A percentile compares a stretch with the other conserved stretches of the same genome.
Evolutionary conservation across 1,284 basidiomycete genomes (phyloP).

Genomic region (Ceratobasidium sp.): DNA sequence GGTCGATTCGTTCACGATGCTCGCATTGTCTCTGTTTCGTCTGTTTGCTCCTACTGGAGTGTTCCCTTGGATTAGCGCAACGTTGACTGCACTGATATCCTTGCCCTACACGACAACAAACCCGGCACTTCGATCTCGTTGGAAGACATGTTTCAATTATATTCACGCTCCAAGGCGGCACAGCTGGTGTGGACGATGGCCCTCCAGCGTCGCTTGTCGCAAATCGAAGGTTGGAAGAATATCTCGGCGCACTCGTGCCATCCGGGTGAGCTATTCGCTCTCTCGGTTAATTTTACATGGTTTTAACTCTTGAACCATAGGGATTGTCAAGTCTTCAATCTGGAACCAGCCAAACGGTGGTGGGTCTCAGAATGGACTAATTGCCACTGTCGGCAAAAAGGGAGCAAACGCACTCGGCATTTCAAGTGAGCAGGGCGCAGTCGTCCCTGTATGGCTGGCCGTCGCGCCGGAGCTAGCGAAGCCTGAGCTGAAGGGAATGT

Average conservation of each 20-base stretch:
- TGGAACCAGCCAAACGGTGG: not conserved
- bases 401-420: constrained; percentile 26
- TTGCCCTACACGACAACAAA: constrained; percentile 21
- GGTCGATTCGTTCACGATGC: constrained; percentile 27
- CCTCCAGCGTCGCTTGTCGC: constrained; percentile 18
- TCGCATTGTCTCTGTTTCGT: constrained; percentile 38
- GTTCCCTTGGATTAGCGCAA: constrained; percentile 29
- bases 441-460: constrained; percentile 34
- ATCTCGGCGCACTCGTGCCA: constrained; percentile 39
- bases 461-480: constrained; percentile 13
- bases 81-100: constrained; percentile 27
- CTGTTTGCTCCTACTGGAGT: constrained; percentile 32
- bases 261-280: not conserved
- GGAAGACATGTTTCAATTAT: constrained; percentile 25
- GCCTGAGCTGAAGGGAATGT: constrained; percentile 39
- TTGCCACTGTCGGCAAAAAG: no score
- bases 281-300: not conserved
- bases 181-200: constrained; percentile 33
- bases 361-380: not conserved
- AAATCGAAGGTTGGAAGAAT: constrained; percentile 18
- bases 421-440: constrained; percentile 44
- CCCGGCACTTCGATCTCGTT: constrained; percentile 23
- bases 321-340: not conserved
- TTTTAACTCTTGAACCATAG: not conserved
- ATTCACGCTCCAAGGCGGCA: constrained; percentile 31